Conservation (phyloP, 768 basidiomycete species). For the Gloeophyllum trabeum region DNA sequence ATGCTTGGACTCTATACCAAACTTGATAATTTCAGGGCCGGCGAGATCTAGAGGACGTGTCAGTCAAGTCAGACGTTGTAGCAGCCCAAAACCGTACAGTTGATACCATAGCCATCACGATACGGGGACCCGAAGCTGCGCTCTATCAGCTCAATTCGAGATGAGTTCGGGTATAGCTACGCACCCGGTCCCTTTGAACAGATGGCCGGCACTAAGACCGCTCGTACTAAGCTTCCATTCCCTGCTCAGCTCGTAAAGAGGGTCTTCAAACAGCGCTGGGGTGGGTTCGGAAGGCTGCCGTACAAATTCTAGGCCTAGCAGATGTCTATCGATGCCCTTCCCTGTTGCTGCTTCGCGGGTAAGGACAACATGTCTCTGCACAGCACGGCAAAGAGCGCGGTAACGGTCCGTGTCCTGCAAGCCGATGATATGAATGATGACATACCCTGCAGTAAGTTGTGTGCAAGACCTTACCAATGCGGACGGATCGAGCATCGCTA, state of each 20-base stretch:
- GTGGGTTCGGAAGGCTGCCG: conserved; percentile 36
- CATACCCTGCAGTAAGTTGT: neutral
- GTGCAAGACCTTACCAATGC: conserved; percentile 41
- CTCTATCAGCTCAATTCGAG: too few species aligned
- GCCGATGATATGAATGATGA: neutral
- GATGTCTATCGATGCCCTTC: conserved; percentile 80
- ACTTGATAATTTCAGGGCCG: conserved; percentile 70
- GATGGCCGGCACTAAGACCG: conserved; percentile 74
- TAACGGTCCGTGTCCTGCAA: conserved; percentile 22
- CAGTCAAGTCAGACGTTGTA: conserved; percentile 8
- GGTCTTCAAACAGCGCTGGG: conserved; percentile 65
- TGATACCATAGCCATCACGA: conserved; percentile 87
- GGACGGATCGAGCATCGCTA: conserved; percentile 52
- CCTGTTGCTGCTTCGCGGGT: conserved; percentile 75
- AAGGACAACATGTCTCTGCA: conserved; percentile 57
- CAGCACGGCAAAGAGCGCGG: conserved; percentile 50
- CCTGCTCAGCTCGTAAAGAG: conserved; percentile 60
- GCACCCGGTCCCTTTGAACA: conserved; percentile 83
- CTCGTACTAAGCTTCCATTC: conserved; percentile 88
- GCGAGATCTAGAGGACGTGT: conserved; percentile 52
- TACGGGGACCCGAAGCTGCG: conserved; percentile 71
- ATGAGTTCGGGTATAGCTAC: too few species aligned
- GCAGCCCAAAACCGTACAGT: conserved; percentile 45
- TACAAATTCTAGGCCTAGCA: conserved; percentile 73
- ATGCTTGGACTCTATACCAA: conserved; percentile 87